Evolutionary conservation across 2,329 filamentous ascomycete genomes (phyloP).

Genomic region (Leptographium flavum): DNA sequence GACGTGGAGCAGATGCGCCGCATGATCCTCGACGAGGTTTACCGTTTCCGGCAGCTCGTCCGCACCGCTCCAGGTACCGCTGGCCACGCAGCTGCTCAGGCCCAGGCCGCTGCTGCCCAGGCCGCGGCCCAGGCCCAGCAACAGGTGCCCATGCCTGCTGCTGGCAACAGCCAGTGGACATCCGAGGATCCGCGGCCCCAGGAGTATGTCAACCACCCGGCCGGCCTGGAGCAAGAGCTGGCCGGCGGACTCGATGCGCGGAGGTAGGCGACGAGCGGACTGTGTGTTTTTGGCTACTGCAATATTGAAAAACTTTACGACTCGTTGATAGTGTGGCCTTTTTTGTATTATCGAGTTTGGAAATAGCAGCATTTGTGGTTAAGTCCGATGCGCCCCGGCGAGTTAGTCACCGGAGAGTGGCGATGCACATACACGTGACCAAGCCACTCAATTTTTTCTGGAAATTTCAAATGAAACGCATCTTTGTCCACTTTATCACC

Average conservation of each 20-base stretch:
- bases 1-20: conserved; percentile 89
- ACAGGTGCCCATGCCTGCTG: conserved; percentile 38
- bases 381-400: neutral
- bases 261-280: conserved; percentile 9
- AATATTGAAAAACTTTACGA: too few species aligned
- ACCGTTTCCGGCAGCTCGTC: conserved; percentile 59
- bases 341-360: too few species aligned
- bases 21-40: conserved; percentile 94
- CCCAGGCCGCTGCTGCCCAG: conserved; percentile 7
- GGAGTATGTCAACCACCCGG: conserved; percentile 35
- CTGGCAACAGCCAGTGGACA: conserved; percentile 37
- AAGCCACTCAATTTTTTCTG: neutral
- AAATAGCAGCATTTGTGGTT: too few species aligned
- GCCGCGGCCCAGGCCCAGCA: conserved; percentile 12
- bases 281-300: neutral
- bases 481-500: neutral
- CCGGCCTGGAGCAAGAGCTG: conserved; percentile 44
- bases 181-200: conserved; percentile 46
- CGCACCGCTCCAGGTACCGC: conserved; percentile 31
- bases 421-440: neutral
- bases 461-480: neutral
- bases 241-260: conserved; percentile 42
- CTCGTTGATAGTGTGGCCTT: too few species aligned
- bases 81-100: conserved; percentile 12
- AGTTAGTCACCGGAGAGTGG: neutral